Evolutionary conservation across 768 basidiomycete species (phyloP).

Genomic region (Suillus subluteus): DNA sequence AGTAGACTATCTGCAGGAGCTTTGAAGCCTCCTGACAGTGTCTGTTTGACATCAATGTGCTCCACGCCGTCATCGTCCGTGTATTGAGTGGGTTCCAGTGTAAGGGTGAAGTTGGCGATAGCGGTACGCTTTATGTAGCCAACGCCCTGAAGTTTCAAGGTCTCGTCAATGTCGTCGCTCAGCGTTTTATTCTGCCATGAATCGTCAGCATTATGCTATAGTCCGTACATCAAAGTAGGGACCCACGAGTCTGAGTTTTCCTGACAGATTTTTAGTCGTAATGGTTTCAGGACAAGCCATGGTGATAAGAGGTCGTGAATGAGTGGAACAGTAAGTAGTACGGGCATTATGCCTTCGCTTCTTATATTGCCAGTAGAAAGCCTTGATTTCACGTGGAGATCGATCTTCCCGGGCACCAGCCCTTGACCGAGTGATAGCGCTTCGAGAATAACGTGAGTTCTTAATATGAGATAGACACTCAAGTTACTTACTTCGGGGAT

Average conservation of each 20-base stretch:
- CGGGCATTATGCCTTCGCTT: not conserved
- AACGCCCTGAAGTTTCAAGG: constrained; percentile 66
- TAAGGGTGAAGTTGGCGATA: constrained; percentile 57
- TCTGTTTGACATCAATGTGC: constrained; percentile 64
- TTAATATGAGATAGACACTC: not conserved
- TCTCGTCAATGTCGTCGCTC: constrained; percentile 57
- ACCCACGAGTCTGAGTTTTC: constrained; percentile 4
- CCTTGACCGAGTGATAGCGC: not conserved
- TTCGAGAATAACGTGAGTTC: not conserved
- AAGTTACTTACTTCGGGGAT: not conserved
- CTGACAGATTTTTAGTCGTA: constrained; percentile 2
- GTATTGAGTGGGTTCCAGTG: constrained; percentile 60
- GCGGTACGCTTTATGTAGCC: constrained; percentile 65
- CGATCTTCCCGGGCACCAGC: not conserved
- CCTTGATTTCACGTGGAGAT: not conserved
- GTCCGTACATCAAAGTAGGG: not conserved
- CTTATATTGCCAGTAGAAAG: not conserved
- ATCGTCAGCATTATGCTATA: not conserved
- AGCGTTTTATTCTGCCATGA: constrained; percentile 59
- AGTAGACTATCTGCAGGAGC: constrained; percentile 56
- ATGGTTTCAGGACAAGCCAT: constrained; percentile 1
- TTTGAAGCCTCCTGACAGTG: constrained; percentile 58
- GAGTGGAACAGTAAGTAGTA: not conserved
- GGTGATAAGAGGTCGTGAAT: not conserved
- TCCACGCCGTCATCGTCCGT: constrained; percentile 60